Evolutionary conservation across 2,329 filamentous ascomycete species (phyloP), one percentile per base, ranked within the genome.

Genomic region (Pestalotiopsis sp.): DNA sequence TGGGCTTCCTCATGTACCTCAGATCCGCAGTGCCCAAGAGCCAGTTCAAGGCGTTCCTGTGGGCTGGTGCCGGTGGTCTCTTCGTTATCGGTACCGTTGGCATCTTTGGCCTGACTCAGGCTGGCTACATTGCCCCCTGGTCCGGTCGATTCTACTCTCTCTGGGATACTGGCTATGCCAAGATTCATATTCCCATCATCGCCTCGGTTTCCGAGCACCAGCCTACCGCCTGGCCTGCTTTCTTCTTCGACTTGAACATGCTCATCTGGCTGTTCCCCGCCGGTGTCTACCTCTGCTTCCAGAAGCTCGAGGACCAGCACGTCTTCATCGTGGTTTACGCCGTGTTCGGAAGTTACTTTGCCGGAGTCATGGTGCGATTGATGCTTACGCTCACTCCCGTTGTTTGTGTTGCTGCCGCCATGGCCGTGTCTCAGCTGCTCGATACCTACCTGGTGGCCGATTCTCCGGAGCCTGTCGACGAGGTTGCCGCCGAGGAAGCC

Each of bases 201-300:
- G 96, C 96, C 3, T 99, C 96, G n/a, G 96, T 99, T 60, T 99
- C 96, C 1, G 96, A 99, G 83, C 96, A 99, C 84, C 96, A 99
- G 83, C 96, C 96, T 66, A 99, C 96, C 48, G 96, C 96, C 57
- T 99, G 96, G 96, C 96, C 96, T 2, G 94, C 97, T 17, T 99
- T 98, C 87, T 99, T 99, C 85, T 99, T 99, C 80, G 96, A 99
- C 76, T 86, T 99, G 74, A 98, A 97, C 85, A 90, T 99, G 84
- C 88, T 99, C 76, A 97, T 99, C 82, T 99, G 96, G 96, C 89
- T 99, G 65, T 98, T 99, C 89, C 96, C 96, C 3, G 97, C 96
- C 13, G 96, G 96, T 81, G 94, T 99, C 68, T 99, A 98, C 83
- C 91, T 99, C 82, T 98, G 94, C 85, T 99, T 98, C 90, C 92